phyloP scores from a whole-genome alignment of 148 eudicot genomes.

The Limonium bicolor region DNA sequence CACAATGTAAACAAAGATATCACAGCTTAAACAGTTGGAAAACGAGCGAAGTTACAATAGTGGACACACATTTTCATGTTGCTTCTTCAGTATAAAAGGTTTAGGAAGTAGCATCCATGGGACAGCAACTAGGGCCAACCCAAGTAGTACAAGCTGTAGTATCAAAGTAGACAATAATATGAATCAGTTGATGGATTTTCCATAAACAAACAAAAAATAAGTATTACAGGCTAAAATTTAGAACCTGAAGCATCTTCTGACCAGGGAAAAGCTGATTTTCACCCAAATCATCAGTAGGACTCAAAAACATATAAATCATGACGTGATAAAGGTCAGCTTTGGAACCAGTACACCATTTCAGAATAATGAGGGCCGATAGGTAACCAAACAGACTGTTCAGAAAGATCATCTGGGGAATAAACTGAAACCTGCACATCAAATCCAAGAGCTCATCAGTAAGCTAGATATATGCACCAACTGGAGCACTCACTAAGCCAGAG shows the following conservation, averaged over 20 bases:
- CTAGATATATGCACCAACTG: neutral
- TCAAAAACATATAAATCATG: conserved; percentile 44
- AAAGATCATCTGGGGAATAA: conserved; percentile 41
- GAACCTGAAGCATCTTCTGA: conserved; percentile 72
- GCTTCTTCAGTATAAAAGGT: conserved; percentile 88
- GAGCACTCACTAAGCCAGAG: no score
- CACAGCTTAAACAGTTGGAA: neutral
- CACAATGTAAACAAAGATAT: neutral
- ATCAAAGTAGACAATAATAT: neutral
- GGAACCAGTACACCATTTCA: conserved; percentile 52
- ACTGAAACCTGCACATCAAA: conserved; percentile 27
- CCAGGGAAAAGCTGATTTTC: conserved; percentile 88
- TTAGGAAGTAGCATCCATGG: conserved; percentile 99
- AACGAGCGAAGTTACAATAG: conserved; percentile 30
- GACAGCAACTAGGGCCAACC: conserved; percentile 69
- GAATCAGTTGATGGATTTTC: no score
- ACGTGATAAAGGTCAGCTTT: conserved; percentile 43
- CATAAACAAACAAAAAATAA: neutral
- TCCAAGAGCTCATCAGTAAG: neutral
- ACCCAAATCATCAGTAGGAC: conserved; percentile 85
- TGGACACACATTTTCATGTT: conserved; percentile 43
- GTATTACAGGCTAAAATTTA: neutral
- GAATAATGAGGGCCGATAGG: conserved; percentile 32
- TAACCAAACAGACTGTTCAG: conserved; percentile 47
- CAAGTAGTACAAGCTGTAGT: conserved; percentile 27